These are phyloP conservation scores for Kwoniella shandongensis DNA, from an alignment of 768 basidiomycete genomes.

Conservation along the genomic window DNA sequence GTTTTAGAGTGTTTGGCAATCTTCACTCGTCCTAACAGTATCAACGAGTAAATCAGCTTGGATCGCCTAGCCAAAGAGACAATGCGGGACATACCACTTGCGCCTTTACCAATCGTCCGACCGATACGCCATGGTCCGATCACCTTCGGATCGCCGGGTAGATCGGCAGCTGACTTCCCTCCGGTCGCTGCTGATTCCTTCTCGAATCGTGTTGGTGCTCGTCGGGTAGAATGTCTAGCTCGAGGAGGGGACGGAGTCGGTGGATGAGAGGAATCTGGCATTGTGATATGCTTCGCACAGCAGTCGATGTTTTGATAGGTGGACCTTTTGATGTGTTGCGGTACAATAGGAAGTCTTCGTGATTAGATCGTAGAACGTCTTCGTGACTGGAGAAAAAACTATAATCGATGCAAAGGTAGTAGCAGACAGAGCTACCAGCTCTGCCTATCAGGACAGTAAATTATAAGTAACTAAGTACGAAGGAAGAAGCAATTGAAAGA, in stretches of 20 bases:
- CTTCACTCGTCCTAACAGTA: constrained; percentile 67
- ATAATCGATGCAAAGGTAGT: background rate
- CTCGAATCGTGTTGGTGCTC: constrained; percentile 36
- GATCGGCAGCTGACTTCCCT: constrained; percentile 69
- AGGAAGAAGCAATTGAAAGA: no score
- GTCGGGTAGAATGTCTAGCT: constrained; percentile 18
- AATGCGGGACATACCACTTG: constrained; percentile 65
- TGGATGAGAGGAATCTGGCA: constrained; percentile 15
- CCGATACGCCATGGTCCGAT: constrained; percentile 93
- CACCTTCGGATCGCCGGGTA: constrained; percentile 76
- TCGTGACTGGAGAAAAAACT: no score
- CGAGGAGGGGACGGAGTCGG: constrained; percentile 36
- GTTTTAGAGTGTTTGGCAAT: constrained; percentile 83
- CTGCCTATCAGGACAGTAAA: background rate
- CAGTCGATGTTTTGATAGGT: no score
- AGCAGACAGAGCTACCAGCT: background rate
- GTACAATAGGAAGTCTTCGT: no score
- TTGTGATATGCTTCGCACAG: background rate
- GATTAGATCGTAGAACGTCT: no score
- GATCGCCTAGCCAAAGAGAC: background rate
- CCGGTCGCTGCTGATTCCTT: constrained; percentile 77
- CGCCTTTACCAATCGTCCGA: constrained; percentile 90
- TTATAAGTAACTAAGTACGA: no score
- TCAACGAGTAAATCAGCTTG: background rate
- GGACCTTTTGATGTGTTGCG: no score